phyloP scores from a whole-genome alignment of 106 monocot species.

The Allium sativum region DNA sequence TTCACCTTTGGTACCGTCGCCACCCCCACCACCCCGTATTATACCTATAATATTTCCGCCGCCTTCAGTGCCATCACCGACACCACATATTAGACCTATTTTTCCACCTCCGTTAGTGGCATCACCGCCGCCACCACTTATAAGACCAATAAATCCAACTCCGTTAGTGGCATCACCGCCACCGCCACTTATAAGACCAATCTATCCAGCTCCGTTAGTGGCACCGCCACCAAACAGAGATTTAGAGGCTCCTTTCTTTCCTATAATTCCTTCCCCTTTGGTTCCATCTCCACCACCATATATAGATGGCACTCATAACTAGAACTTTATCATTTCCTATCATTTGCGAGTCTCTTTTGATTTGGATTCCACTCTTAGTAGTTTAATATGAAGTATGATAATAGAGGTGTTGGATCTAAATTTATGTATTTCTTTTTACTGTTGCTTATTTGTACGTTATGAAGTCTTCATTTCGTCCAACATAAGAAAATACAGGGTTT shows the following conservation, averaged over 20 bases:
- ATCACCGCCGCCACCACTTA: not conserved
- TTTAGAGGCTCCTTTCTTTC: not conserved
- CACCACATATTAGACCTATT: no score
- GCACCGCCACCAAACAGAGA: no score
- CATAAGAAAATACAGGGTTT: not conserved
- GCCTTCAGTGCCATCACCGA: not conserved
- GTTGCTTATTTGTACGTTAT: not conserved
- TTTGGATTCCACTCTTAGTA: not conserved
- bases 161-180: not conserved
- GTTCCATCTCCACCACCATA: constrained; percentile 4
- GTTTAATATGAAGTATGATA: no score
- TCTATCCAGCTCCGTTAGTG: constrained; percentile 5
- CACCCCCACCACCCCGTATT: not conserved
- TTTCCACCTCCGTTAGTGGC: not conserved
- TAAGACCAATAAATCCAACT: not conserved
- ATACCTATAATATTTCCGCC: no score
- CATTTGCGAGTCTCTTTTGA: not conserved
- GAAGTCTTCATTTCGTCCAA: constrained; percentile 3
- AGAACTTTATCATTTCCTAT: constrained; percentile 2
- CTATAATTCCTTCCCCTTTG: constrained; percentile 4
- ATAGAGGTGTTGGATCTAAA: no score
- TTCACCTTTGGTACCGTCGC: not conserved
- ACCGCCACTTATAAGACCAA: not conserved
- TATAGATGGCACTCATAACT: not conserved
- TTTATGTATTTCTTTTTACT: not conserved